Evolutionary conservation across 2,329 filamentous ascomycete species (phyloP).

Genomic region (Aspergillus floridensis): DNA sequence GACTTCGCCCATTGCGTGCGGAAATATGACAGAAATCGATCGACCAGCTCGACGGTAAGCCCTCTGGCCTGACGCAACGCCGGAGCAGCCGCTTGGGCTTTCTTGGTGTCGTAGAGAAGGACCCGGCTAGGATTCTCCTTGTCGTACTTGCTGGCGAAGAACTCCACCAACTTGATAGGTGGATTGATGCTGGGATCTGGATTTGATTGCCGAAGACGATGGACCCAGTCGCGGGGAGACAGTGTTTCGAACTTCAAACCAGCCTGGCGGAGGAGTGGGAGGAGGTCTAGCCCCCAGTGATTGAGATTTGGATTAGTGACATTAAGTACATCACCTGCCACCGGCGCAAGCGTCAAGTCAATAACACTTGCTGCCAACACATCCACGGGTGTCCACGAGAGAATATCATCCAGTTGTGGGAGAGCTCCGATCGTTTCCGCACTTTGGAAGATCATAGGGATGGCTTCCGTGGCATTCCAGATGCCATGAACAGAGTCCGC

Average conservation of each 20-base stretch:
- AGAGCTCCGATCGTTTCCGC: constrained; percentile 46
- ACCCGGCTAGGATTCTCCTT: constrained; percentile 26
- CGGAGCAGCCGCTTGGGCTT: constrained; percentile 16
- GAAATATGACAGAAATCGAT: constrained; percentile 17
- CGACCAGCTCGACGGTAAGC: constrained; percentile 9
- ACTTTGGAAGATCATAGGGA: constrained; percentile 51
- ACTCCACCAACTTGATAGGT: constrained; percentile 53
- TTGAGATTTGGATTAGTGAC: constrained; percentile 52
- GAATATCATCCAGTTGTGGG: constrained; percentile 46
- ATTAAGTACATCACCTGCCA: constrained; percentile 33
- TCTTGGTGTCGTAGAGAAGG: constrained; percentile 29
- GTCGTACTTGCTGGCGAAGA: constrained; percentile 54
- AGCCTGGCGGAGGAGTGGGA: constrained; percentile 51
- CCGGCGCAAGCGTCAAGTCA: constrained; percentile 20
- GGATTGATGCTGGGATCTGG: constrained; percentile 51
- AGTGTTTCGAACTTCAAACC: constrained; percentile 37
- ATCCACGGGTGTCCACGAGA: constrained; percentile 47
- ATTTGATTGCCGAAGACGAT: constrained; percentile 45
- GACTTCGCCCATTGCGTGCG: constrained; percentile 6
- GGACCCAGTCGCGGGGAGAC: constrained; percentile 27
- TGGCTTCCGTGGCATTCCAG: constrained; percentile 34
- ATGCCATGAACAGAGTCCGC: constrained; percentile 25
- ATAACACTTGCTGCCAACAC: constrained; percentile 37
- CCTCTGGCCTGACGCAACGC: constrained; percentile 14
- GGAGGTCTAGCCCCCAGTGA: constrained; percentile 44